phyloP scores from a whole-genome alignment of 179 eudicot species.

The Nepenthes alata region DNA sequence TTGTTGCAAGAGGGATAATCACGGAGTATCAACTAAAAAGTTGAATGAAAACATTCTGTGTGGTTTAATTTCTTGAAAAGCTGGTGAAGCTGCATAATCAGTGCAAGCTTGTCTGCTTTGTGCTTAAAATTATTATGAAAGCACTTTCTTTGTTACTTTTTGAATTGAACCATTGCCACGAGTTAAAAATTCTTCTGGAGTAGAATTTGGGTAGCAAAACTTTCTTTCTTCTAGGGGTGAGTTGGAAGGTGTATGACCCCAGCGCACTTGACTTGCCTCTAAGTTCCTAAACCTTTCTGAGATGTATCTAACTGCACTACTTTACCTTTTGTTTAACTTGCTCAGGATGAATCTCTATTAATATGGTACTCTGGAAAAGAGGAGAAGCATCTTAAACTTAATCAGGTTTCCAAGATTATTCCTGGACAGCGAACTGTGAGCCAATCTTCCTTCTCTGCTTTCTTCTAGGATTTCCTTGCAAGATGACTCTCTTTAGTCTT shows the following conservation, averaged over 20 bases:
- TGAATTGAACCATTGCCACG: too few species aligned
- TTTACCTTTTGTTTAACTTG: constrained; percentile 6
- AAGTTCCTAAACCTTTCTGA: not conserved
- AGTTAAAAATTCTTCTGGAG: too few species aligned
- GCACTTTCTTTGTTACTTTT: not conserved
- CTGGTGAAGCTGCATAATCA: not conserved
- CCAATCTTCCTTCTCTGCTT: constrained; percentile 1
- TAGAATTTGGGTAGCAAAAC: too few species aligned
- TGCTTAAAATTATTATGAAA: not conserved
- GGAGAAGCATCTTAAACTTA: constrained; percentile 63
- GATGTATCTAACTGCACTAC: not conserved
- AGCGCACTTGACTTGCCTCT: too few species aligned
- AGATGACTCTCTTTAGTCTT: not conserved
- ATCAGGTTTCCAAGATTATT: constrained; percentile 62
- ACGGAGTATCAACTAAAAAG: too few species aligned
- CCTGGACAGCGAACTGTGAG: constrained; percentile 94
- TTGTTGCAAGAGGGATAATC: too few species aligned
- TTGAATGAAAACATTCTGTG: too few species aligned
- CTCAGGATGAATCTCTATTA: constrained; percentile 69
- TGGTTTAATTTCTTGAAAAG: not conserved
- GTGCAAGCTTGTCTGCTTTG: not conserved
- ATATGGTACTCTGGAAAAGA: constrained; percentile 80
- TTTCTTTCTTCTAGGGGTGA: too few species aligned
- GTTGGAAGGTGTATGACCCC: not conserved
- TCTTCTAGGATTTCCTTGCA: not conserved